Base-by-base conservation (phyloP, 2,329 filamentous ascomycete species). In the Juglanconis sp. region DNA sequence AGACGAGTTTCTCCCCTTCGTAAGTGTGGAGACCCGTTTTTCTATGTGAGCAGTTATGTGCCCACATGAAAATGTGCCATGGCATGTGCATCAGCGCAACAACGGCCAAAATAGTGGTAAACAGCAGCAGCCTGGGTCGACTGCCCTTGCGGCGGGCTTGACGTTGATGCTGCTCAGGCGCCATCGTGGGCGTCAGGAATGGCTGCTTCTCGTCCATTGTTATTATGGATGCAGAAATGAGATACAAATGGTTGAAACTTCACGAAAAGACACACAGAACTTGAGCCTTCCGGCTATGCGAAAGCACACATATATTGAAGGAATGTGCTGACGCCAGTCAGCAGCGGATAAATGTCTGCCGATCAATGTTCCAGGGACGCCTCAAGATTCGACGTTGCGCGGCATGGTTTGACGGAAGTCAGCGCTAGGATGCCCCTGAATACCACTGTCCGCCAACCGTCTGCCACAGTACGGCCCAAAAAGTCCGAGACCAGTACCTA, bases 1-100 rank as follows among this genome's bases (percentile, higher is more conserved):
- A 80, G 32, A 53, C 56, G 56, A 78, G 71, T 13, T 65, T 64
- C 61, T 79, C 76, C 5, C 74, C 73, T 0, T 65, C 63, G 60
- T 77, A 72, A 40, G 48, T 53, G 42, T 42, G 40, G 8, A 8
- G 56, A 3, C n/a, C 32, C 42, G 5, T 5, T 6, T 24, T 17
- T 38, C 48, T 50, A 0, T 56, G 8, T 11, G 42, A 9, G 30
- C 51, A 55, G 24, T 53, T 36, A 44, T 47, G 38, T 5, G 31
- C 11, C n/a, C n/a, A 31, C 9, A 7, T 9, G n/a, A 50, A 31
- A 8, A 49, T 24, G 2, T 32, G 46, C 56, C 51, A 55, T 2
- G 52, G 52, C n/a, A 47, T 47, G 13, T 59, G 56, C 3, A 53
- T 3, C 3, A 56, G 4, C 17, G 56, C 51, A n/a, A 56, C 24